A percentile compares a stretch with the other conserved stretches of the same genome.
Conservation (phyloP, 2,329 filamentous ascomycete genomes). For the Mycosphaerella arachidis region DNA sequence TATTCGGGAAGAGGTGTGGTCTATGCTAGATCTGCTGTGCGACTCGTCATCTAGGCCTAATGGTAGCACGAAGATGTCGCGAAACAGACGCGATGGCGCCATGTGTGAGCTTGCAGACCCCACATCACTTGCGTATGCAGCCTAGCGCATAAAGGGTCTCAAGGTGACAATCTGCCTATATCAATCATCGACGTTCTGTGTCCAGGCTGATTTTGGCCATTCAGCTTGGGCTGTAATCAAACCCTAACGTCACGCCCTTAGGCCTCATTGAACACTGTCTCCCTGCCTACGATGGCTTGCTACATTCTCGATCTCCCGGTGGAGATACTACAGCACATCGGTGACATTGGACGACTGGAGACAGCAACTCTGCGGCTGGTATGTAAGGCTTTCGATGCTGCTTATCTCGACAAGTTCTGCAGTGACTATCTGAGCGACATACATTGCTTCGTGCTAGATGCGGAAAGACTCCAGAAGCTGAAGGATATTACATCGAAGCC, state of each 20-base stretch:
- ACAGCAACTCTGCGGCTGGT: not conserved
- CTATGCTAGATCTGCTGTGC: not conserved
- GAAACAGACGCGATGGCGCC: not conserved
- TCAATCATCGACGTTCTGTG: no score
- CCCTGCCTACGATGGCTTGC: not conserved
- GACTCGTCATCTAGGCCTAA: not conserved
- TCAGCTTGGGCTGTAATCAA: no score
- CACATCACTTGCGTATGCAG: not conserved
- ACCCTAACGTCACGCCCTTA: no score
- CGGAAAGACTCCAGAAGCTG: not conserved
- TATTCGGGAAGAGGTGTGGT: no score
- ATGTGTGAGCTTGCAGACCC: not conserved
- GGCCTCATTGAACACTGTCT: not conserved
- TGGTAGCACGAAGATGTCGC: not conserved
- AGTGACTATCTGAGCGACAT: not conserved
- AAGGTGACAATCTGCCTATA: no score
- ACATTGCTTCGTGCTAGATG: slow-evolving; percentile 1
- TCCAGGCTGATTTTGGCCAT: not conserved
- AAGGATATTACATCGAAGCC: slow-evolving; percentile 1
- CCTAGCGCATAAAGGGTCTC: not conserved
- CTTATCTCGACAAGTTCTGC: not conserved
- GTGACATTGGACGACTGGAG: not conserved
- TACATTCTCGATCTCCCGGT: slow-evolving; percentile 2
- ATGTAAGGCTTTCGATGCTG: slow-evolving; percentile 4
- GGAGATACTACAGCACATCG: slow-evolving; percentile 2